These are phyloP conservation scores for Cryptococcus hybrid DNA, from an alignment of 1,284 basidiomycete genomes.

Conservation along the genomic window DNA sequence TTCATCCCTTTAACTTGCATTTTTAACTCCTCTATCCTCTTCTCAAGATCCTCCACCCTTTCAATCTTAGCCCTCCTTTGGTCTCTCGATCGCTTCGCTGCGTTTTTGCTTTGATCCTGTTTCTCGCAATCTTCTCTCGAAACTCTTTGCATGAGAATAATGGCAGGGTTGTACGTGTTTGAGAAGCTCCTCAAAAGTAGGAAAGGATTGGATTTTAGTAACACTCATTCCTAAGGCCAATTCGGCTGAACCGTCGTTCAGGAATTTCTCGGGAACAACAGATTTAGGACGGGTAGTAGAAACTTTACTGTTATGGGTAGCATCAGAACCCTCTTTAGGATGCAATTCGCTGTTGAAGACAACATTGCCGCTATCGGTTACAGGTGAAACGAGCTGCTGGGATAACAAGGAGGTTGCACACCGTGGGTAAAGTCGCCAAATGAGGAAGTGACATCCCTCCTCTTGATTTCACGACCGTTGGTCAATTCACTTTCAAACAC, in stretches of 20 bases:
- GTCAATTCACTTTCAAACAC: neutral
- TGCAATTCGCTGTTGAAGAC: neutral
- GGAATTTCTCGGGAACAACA: conserved; percentile 34
- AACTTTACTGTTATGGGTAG: neutral
- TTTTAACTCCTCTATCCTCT: conserved; percentile 22
- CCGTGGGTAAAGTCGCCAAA: neutral
- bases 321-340: neutral
- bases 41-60: conserved; percentile 23
- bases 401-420: neutral
- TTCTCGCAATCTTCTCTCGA: conserved; percentile 33
- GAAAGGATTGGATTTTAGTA: conserved; percentile 26
- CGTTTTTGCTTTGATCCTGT: conserved; percentile 36
- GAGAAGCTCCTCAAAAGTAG: conserved; percentile 21
- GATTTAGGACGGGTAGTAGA: conserved; percentile 31
- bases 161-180: conserved; percentile 24
- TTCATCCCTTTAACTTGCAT: conserved; percentile 21
- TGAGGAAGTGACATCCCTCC: neutral
- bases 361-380: neutral
- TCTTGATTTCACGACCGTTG: neutral
- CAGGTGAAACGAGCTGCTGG: no score
- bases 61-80: conserved; percentile 30
- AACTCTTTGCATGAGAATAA: conserved; percentile 21
- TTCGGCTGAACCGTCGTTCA: conserved; percentile 31
- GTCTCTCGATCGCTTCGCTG: conserved; percentile 36
- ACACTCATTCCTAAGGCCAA: conserved; percentile 25